Evolutionary conservation across 2,329 filamentous ascomycete species (phyloP).

Genomic region (Ascosphaera apis): DNA sequence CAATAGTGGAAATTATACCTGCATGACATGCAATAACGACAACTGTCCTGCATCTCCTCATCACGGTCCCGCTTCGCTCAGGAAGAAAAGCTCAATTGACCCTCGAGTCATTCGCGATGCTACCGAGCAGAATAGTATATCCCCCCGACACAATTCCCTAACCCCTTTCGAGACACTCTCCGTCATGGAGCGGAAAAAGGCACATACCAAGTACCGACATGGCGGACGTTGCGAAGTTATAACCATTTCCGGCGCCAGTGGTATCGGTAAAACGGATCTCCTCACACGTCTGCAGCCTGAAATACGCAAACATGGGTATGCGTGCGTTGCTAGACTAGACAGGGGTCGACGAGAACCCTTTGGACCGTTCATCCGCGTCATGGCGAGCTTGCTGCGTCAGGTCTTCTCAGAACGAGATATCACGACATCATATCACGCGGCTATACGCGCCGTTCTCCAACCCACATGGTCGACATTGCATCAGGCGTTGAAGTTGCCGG

Average conservation of each 20-base stretch:
- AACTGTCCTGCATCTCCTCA: constrained; percentile 14
- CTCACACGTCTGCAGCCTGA: constrained; percentile 33
- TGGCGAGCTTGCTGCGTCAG: constrained; percentile 38
- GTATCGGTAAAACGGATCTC: constrained; percentile 37
- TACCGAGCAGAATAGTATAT: constrained; percentile 17
- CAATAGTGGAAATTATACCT: not conserved
- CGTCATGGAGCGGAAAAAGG: constrained; percentile 16
- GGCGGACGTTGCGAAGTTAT: constrained; percentile 37
- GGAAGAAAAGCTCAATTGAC: constrained; percentile 16
- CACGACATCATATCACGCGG: constrained; percentile 36
- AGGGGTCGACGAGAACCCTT: constrained; percentile 35
- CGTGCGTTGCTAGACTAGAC: constrained; percentile 37
- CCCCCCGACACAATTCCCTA: not conserved
- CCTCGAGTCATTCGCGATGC: constrained; percentile 15
- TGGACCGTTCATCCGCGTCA: constrained; percentile 35
- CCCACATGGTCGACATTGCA: constrained; percentile 36
- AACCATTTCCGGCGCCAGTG: constrained; percentile 31
- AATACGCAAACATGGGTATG: constrained; percentile 35
- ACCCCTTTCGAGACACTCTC: constrained; percentile 10
- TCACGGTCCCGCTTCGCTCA: constrained; percentile 9
- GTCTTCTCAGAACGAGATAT: constrained; percentile 43
- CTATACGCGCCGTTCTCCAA: constrained; percentile 29
- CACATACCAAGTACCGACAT: constrained; percentile 25
- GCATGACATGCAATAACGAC: constrained; percentile 15
- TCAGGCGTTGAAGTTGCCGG: constrained; percentile 36